Conservation (phyloP, 768 basidiomycete species). For the Mycena haematopus region DNA sequence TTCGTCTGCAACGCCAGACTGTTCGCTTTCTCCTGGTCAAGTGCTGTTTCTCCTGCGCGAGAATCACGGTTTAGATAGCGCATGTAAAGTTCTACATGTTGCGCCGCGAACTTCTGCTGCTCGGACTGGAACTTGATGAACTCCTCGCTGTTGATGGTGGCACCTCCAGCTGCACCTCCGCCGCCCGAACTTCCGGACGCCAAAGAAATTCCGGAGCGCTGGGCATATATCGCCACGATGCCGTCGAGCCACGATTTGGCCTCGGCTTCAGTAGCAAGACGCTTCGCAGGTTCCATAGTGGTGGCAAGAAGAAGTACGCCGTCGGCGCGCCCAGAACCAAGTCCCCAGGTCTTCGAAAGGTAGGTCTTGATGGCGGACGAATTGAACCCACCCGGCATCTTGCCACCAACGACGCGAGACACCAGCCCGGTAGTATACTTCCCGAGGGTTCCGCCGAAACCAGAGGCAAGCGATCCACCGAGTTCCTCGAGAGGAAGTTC, state of each 20-base stretch:
- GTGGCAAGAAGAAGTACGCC: conserved; percentile 89
- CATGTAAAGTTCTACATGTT: conserved; percentile 96
- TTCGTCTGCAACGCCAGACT: conserved; percentile 76
- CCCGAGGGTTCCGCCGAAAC: conserved; percentile 86
- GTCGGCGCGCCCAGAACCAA: conserved; percentile 90
- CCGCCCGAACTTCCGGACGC: conserved; percentile 69
- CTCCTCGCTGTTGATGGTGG: conserved; percentile 96
- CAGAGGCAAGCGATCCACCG: conserved; percentile 80
- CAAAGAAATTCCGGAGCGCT: conserved; percentile 87
- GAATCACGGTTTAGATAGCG: conserved; percentile 95
- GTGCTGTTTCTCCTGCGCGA: conserved; percentile 88
- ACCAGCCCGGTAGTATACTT: conserved; percentile 93
- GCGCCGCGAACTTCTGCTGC: conserved; percentile 89
- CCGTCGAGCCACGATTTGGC: conserved; percentile 93
- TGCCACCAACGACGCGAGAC: conserved; percentile 89
- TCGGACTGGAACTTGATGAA: conserved; percentile 96
- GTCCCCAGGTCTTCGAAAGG: conserved; percentile 92
- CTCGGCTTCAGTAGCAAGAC: conserved; percentile 88
- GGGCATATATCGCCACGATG: conserved; percentile 85
- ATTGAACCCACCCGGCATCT: conserved; percentile 99
- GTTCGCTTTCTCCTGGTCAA: conserved; percentile 85
- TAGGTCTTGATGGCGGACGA: conserved; percentile 88
- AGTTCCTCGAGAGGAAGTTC: conserved; percentile 97
- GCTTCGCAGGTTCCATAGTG: conserved; percentile 93
- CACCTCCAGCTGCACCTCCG: conserved; percentile 72